Conservation (phyloP, 2,329 filamentous ascomycete genomes). For the Colletotrichum neosansevieriae region DNA sequence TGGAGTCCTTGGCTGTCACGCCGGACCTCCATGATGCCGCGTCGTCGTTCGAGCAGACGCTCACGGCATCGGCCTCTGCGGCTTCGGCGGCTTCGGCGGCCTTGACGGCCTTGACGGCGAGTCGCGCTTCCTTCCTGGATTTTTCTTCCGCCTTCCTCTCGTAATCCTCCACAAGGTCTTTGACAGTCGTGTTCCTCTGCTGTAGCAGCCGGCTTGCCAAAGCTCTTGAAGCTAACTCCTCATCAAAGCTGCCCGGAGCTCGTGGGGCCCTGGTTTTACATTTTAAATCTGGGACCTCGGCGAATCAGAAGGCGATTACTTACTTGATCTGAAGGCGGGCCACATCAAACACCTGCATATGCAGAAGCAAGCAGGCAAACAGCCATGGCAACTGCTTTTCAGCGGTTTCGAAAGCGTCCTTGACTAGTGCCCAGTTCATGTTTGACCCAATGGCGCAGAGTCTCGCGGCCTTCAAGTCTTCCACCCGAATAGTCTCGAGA, state of each 20-base stretch:
- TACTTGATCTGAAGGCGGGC: conserved; percentile 22
- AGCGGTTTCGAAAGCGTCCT: not conserved
- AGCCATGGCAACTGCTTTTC: conserved; percentile 16
- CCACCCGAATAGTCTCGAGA: conserved; percentile 5
- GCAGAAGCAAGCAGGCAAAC: conserved; percentile 11
- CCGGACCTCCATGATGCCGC: conserved; percentile 32
- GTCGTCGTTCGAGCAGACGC: conserved; percentile 22
- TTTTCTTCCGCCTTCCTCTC: conserved; percentile 20
- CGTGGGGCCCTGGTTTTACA: not conserved
- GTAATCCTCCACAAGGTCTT: not conserved
- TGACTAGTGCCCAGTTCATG: not conserved
- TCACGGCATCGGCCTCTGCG: conserved; percentile 20
- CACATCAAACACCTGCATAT: conserved; percentile 28
- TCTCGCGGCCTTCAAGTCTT: conserved; percentile 30
- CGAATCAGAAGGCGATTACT: not conserved
- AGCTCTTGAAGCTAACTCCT: conserved; percentile 33
- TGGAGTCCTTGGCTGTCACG: conserved; percentile 22
- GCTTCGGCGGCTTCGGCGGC: conserved; percentile 6
- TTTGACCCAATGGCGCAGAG: conserved; percentile 19
- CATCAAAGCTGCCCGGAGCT: conserved; percentile 31
- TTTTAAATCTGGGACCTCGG: not conserved
- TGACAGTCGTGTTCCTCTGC: conserved; percentile 1
- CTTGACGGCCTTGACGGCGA: not conserved
- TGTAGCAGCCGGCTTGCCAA: conserved; percentile 23
- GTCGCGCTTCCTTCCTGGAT: conserved; percentile 4